Evolutionary conservation across 495 filamentous ascomycete species (phyloP).

Genomic region (Hypoxylon cercidicola): DNA sequence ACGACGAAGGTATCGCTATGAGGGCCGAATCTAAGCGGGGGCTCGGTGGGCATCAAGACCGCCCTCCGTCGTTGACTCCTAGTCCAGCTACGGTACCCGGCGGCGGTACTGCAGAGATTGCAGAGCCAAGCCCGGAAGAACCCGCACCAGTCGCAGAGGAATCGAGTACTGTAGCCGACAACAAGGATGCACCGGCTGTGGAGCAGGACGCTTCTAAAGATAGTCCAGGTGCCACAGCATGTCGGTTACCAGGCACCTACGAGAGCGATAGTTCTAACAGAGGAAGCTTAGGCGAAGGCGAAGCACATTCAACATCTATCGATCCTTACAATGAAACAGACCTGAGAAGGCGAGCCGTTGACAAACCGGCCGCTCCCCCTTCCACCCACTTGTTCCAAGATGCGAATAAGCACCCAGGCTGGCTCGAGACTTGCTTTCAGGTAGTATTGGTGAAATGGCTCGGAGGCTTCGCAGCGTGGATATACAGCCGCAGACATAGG

Average conservation of each 20-base stretch:
- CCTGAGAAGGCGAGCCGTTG: constrained; percentile 22
- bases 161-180: background rate
- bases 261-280: constrained; percentile 25
- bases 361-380: constrained; percentile 16
- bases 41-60: background rate
- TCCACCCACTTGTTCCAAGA: constrained; percentile 8
- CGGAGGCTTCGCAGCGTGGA: constrained; percentile 36
- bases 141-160: background rate
- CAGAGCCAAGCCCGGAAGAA: constrained; percentile 1
- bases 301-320: constrained; percentile 11
- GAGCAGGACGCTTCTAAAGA: constrained; percentile 5
- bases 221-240: constrained; percentile 2
- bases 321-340: constrained; percentile 11
- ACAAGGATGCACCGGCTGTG: background rate
- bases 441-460: constrained; percentile 40
- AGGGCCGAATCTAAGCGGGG: constrained; percentile 21
- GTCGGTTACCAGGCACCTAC: constrained; percentile 9
- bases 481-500: constrained; percentile 37
- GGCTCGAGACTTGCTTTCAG: constrained; percentile 34
- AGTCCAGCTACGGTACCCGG: background rate
- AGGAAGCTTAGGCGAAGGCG: constrained; percentile 9
- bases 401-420: constrained; percentile 10
- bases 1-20: constrained; percentile 46
- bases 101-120: background rate
- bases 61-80: background rate